These are phyloP conservation scores for Powellomyces hirtus DNA, from an alignment of 192 early-diverging fungal species.

Conservation along the genomic window DNA sequence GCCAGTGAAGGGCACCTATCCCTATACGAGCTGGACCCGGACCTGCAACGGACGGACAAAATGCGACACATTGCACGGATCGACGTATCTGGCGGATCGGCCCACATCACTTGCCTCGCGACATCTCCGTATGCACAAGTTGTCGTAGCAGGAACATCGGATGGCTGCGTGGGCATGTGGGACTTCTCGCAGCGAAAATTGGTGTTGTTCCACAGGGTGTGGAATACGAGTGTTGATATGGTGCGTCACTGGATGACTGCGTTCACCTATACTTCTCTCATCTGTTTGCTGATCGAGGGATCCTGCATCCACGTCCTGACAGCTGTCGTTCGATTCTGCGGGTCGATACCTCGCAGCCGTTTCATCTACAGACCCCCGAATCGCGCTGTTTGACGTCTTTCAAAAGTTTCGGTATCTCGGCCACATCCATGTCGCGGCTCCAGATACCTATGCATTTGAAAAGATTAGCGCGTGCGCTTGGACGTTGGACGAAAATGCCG, in stretches of 20 bases:
- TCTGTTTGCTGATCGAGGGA: too few relatives aligned
- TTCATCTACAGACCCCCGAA: conserved; percentile 9
- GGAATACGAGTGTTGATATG: background rate
- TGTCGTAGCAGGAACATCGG: background rate
- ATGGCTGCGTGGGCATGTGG: conserved; percentile 2
- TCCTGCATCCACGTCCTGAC: too few relatives aligned
- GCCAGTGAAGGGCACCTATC: background rate
- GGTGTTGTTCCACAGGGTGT: background rate
- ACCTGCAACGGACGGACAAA: background rate
- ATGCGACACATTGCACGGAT: background rate
- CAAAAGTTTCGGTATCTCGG: conserved; percentile 31
- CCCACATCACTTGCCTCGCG: background rate
- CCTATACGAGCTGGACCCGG: background rate
- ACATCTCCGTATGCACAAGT: conserved; percentile 1
- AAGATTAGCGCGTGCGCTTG: conserved; percentile 25
- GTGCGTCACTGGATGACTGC: background rate
- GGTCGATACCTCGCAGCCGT: conserved; percentile 35
- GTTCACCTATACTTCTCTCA: background rate
- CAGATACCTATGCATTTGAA: background rate
- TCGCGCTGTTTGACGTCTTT: conserved; percentile 32
- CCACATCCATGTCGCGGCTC: conserved; percentile 12
- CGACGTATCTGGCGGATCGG: background rate
- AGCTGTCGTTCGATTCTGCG: conserved; percentile 44
- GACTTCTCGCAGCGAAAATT: background rate
- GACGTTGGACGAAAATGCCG: conserved; percentile 38